Base-by-base conservation (phyloP, 2,329 filamentous ascomycete genomes). In the Fusarium sacchari region DNA sequence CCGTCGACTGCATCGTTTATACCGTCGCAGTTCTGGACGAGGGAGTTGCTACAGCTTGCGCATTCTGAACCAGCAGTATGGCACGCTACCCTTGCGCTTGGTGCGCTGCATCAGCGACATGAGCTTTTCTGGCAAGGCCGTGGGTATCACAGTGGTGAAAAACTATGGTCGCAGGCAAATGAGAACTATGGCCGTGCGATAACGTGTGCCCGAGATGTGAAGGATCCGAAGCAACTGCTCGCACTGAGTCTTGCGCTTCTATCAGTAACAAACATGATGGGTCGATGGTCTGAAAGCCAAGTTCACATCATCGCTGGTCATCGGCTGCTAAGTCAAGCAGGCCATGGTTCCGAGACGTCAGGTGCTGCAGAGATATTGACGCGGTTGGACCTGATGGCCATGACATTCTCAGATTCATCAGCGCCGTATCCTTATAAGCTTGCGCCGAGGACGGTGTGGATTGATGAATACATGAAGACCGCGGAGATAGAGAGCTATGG, bases 61-160 rank as follows among this genome's bases (percentile, higher is more conserved):
- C 80, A 82, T 60, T 67, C 60, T 50, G 81, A 83, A 59, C 79
- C 80, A 14, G 80, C 82, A 9, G 77, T 81, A 1, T 83, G 81
- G 82, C 79, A 80, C 39, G 80, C 80, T 6, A 79, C 79, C 0
- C 78, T 81, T 11, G 81, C 81, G 0, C 49, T 83, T 7, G 82
- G 82, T 1, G 81, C 81, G 7, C 70, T 83, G 49, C 81, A 83
- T 43, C 79, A 79, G 24, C 71, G 74, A 3, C 66, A 75, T 39
- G 64, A 75, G 32, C 60, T 80, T 18, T 63, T 55, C 39, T 64
- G 60, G 39, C 71, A 73, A 30, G 72, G 66, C 1, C 32, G 34
- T 20, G 52, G 39, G 12, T n/a, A 66, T 26, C 58, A 67, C 8
- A 69, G 40, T 3, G 58, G 69, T 6, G 64, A 65, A 3, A 20